A percentile compares a stretch with the other conserved stretches of the same genome.
These are phyloP conservation scores for Colletotrichum coccodes DNA, from an alignment of 2,329 filamentous ascomycete genomes.

Conservation along the genomic window DNA sequence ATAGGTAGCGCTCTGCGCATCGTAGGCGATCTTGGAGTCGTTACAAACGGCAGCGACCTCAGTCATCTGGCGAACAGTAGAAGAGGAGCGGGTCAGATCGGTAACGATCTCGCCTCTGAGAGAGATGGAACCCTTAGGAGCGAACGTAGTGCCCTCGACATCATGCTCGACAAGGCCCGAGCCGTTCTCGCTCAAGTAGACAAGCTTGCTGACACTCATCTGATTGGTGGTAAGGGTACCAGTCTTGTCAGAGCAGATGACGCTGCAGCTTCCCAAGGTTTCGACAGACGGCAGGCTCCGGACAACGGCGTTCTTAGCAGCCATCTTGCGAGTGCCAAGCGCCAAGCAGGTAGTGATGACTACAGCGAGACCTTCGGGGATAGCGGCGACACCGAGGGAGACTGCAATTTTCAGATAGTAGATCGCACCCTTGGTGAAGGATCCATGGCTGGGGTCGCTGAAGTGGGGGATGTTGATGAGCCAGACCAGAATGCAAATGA, in stretches of 20 bases:
- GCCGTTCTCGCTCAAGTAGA: constrained; percentile 81
- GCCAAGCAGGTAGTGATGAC: constrained; percentile 99
- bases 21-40: constrained; percentile 84
- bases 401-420: constrained; percentile 99
- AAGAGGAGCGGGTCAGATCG: constrained; percentile 76
- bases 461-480: constrained; percentile 99
- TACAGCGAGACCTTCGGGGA: constrained; percentile 95
- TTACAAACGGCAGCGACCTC: constrained; percentile 85
- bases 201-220: constrained; percentile 97
- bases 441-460: constrained; percentile 91
- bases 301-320: constrained; percentile 96
- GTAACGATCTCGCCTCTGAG: constrained; percentile 74
- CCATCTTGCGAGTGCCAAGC: constrained; percentile 97
- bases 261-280: constrained; percentile 97
- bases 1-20: constrained; percentile 78
- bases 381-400: constrained; percentile 96
- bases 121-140: constrained; percentile 80
- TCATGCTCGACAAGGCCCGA: constrained; percentile 84
- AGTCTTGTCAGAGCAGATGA: constrained; percentile 99
- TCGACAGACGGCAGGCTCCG: constrained; percentile 96
- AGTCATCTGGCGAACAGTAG: constrained; percentile 82
- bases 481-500: constrained; percentile 97
- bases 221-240: constrained; percentile 98
- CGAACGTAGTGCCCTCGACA: constrained; percentile 92
- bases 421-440: constrained; percentile 95